Percentiles rank a stretch among this genome's conserved stretches.
Evolutionary conservation across 176 grass and related monocot genomes (phyloP).

Genomic region (Typha latifolia): DNA sequence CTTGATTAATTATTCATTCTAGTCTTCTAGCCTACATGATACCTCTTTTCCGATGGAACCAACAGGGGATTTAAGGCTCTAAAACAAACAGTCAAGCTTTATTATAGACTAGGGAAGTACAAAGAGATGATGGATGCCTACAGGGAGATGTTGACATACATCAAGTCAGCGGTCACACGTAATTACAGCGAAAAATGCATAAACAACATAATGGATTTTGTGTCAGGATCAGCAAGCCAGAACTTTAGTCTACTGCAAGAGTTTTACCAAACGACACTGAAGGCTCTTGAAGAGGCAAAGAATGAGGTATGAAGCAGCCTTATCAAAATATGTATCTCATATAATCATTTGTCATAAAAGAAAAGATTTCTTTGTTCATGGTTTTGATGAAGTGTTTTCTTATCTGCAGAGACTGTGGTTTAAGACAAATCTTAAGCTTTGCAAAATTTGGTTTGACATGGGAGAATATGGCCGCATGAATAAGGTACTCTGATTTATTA

Average conservation of each 20-base stretch:
- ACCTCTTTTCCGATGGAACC: slow-evolving; percentile 11
- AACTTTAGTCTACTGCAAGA: slow-evolving; percentile 93
- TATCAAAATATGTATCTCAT: too few relatives aligned
- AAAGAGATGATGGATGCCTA: slow-evolving; percentile 98
- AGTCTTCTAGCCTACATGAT: not conserved
- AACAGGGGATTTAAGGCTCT: slow-evolving; percentile 93
- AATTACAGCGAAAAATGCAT: slow-evolving; percentile 99
- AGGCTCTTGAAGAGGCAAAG: slow-evolving; percentile 91
- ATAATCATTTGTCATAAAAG: too few relatives aligned
- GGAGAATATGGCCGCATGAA: slow-evolving; percentile 93
- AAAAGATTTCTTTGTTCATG: not conserved
- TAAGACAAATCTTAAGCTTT: slow-evolving; percentile 97
- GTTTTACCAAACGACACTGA: slow-evolving; percentile 94
- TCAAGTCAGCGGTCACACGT: slow-evolving; percentile 92
- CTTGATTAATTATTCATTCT: too few relatives aligned
- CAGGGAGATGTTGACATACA: slow-evolving; percentile 94
- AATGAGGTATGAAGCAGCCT: slow-evolving; percentile 56
- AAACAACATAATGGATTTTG: slow-evolving; percentile 99
- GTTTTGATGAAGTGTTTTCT: not conserved
- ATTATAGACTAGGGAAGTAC: slow-evolving; percentile 83
- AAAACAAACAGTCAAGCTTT: slow-evolving; percentile 98
- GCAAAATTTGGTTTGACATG: slow-evolving; percentile 99
- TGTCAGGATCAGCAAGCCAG: slow-evolving; percentile 93
- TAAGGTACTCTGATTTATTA: slow-evolving; percentile 38
- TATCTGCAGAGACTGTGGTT: slow-evolving; percentile 88